phyloP scores from a whole-genome alignment of 2,329 filamentous ascomycete genomes.

The Plenodomus lindquistii region DNA sequence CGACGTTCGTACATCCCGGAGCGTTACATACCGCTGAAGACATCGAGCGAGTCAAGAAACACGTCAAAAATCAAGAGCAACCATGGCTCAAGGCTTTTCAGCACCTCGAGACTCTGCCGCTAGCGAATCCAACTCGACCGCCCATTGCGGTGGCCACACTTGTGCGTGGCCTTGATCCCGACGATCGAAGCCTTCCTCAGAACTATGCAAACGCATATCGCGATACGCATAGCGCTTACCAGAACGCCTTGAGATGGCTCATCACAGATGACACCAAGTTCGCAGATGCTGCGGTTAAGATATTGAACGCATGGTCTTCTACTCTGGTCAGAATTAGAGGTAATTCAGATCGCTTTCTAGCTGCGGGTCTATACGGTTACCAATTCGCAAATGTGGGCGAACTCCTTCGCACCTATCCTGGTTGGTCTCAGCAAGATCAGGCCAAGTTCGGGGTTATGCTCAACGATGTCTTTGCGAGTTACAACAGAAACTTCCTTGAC shows the following conservation, averaged over 20 bases:
- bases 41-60: conserved; percentile 47
- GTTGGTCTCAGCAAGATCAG: conserved; percentile 26
- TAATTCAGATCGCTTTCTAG: conserved; percentile 36
- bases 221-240: conserved; percentile 46
- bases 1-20: conserved; percentile 36
- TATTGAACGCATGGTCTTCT: conserved; percentile 47
- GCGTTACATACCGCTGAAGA: conserved; percentile 44
- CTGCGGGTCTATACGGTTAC: conserved; percentile 52
- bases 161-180: neutral
- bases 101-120: conserved; percentile 38
- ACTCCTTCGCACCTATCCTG: conserved; percentile 43
- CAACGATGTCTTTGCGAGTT: conserved; percentile 43
- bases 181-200: neutral
- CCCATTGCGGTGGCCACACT: conserved; percentile 1
- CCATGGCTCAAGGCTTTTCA: conserved; percentile 44
- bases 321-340: conserved; percentile 35
- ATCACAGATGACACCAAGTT: conserved; percentile 44
- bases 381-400: conserved; percentile 54
- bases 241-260: conserved; percentile 48
- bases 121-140: conserved; percentile 8
- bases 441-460: conserved; percentile 36
- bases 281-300: conserved; percentile 43
- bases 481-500: conserved; percentile 46
- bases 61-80: conserved; percentile 38
- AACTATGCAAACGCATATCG: conserved; percentile 11